phyloP scores from a whole-genome alignment of 768 basidiomycete species.

The Saitozyma podzolica region DNA sequence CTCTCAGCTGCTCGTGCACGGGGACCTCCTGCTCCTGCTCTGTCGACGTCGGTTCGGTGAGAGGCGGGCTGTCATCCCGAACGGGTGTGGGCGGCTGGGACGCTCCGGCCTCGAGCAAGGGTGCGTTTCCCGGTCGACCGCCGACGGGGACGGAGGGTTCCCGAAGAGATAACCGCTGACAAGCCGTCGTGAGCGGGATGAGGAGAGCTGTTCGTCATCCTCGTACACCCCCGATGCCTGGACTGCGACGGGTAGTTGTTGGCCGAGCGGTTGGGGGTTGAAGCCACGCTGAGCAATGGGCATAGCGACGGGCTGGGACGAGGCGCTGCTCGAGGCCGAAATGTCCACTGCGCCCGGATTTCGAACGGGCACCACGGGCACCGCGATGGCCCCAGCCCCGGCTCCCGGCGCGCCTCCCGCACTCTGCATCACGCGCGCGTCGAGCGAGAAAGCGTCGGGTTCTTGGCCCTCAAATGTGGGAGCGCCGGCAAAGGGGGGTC shows the following conservation, averaged over 20 bases:
- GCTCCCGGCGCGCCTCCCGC: too few species aligned
- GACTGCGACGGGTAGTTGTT: not conserved
- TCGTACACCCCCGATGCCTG: not conserved
- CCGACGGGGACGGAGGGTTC: conserved; percentile 14
- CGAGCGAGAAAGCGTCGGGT: conserved; percentile 33
- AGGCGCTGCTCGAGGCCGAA: not conserved
- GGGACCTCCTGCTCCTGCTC: not conserved
- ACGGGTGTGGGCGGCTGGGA: not conserved
- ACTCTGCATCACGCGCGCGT: conserved; percentile 3
- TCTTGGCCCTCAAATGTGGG: conserved; percentile 17
- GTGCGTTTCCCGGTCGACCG: too few species aligned
- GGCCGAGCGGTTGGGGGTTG: not conserved
- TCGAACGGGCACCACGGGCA: too few species aligned
- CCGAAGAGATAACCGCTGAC: conserved; percentile 51
- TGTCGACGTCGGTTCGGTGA: conserved; percentile 17
- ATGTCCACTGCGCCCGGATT: too few species aligned
- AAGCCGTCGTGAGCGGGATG: conserved; percentile 31
- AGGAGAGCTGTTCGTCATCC: conserved; percentile 32
- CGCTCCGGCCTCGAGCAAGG: too few species aligned
- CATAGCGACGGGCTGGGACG: conserved; percentile 2
- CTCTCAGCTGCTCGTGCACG: conserved; percentile 5
- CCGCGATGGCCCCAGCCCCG: too few species aligned
- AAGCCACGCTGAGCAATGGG: too few species aligned
- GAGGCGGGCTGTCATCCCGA: conserved; percentile 24
- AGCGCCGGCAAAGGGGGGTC: conserved; percentile 43